Evolutionary conservation across 2,329 filamentous ascomycete genomes (phyloP).

Genomic region (Fusarium annulatum): DNA sequence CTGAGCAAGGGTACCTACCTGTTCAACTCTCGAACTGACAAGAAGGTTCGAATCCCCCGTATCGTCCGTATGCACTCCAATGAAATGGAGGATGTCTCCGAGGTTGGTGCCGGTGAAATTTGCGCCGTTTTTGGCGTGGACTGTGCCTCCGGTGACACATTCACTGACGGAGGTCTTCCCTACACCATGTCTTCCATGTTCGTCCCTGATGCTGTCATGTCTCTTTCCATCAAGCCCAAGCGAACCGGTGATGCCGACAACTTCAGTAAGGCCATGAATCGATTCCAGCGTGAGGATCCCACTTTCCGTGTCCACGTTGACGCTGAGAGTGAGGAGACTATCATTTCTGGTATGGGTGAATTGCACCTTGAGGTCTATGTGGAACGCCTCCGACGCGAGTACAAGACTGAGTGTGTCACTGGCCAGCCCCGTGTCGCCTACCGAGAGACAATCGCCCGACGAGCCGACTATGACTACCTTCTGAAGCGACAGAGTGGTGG

Average conservation of each 20-base stretch:
- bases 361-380: conserved; percentile 97
- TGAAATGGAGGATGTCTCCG: conserved; percentile 96
- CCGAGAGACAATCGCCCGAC: conserved; percentile 87
- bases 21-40: conserved; percentile 92
- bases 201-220: conserved; percentile 97
- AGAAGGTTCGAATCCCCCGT: conserved; percentile 95
- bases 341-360: conserved; percentile 99
- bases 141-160: conserved; percentile 97
- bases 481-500: conserved; percentile 96
- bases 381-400: conserved; percentile 95
- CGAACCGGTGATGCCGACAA: conserved; percentile 89
- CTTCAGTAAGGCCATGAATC: conserved; percentile 98
- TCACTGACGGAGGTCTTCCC: conserved; percentile 90
- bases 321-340: conserved; percentile 91
- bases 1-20: conserved; percentile 89
- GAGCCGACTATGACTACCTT: conserved; percentile 88
- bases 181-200: conserved; percentile 99
- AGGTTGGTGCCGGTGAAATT: conserved; percentile 96
- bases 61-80: conserved; percentile 99
- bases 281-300: conserved; percentile 97
- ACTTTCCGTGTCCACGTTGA: conserved; percentile 97
- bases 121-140: conserved; percentile 98
- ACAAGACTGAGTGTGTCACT: conserved; percentile 95
- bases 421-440: conserved; percentile 97
- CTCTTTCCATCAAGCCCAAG: conserved; percentile 96